These are phyloP conservation scores for Mortierella sp. DNA, from an alignment of 371 early-diverging fungal genomes.

Conservation along the genomic window DNA sequence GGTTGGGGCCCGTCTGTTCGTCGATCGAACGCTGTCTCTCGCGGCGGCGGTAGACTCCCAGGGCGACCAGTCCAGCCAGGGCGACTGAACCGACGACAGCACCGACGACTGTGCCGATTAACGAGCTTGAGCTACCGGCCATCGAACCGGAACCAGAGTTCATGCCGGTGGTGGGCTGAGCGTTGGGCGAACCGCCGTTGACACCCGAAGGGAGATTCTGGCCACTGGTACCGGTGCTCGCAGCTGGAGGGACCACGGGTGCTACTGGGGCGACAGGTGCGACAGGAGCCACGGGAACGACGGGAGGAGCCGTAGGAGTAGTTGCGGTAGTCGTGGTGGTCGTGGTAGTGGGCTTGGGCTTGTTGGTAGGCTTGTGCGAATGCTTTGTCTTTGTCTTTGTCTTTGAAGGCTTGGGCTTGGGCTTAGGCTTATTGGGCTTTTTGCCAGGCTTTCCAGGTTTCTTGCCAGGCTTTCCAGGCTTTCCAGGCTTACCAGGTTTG, in stretches of 20 bases:
- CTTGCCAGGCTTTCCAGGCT: constrained; percentile 1
- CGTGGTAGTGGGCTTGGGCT: constrained; percentile 8
- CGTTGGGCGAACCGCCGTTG: neutral
- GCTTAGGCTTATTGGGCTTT: constrained; percentile 21
- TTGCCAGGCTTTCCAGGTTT: constrained; percentile 10
- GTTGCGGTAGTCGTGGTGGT: neutral
- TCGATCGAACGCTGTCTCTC: constrained; percentile 26
- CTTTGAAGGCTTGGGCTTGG: constrained; percentile 11
- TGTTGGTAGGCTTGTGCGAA: constrained; percentile 12
- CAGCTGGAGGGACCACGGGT: neutral
- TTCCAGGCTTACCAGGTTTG: neutral
- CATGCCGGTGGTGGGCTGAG: constrained; percentile 4
- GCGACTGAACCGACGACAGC: constrained; percentile 42
- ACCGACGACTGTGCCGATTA: constrained; percentile 24
- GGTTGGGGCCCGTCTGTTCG: constrained; percentile 7
- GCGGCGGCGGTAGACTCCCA: constrained; percentile 44
- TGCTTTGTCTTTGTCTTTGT: constrained; percentile 6
- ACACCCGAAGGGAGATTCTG: neutral
- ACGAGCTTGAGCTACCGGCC: constrained; percentile 31
- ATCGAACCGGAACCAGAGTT: constrained; percentile 2
- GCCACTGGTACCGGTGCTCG: neutral
- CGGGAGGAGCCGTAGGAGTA: neutral
- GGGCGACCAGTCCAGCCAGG: constrained; percentile 39
- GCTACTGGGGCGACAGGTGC: constrained; percentile 11
- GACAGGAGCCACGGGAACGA: neutral